Evolutionary conservation across 2,329 filamentous ascomycete species (phyloP), one percentile per base, ranked within the genome.

Genomic region (Xylariaceae sp.): DNA sequence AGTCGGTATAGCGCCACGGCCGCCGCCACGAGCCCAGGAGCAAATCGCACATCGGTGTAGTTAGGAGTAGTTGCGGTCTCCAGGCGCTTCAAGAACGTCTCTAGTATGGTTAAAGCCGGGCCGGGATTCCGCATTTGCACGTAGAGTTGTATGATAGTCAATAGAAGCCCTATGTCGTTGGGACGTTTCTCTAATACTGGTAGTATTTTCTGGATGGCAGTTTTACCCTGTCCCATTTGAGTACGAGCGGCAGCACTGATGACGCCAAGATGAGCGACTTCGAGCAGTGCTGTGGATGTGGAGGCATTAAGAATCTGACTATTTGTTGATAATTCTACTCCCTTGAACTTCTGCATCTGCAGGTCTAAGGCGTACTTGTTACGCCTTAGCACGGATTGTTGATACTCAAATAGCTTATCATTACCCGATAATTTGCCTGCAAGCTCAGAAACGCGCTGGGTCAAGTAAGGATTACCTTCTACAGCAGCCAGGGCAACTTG

Each of bases 121-220:
- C 84, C 87, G 24, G 85, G 81, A 69, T 94, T 92, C 43, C 87
- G 85, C 36, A 82, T 84, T 47, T 87, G 80, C 14, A 95, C 79
- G 69, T 96, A 92, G 40, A 96, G 82, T 72, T 97, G 92, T 8
- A 94, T 82, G 53, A 92, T 83, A 8, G 91, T 92, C 34, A 97
- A 79, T 21, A 91, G 77, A 3, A 97, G 80, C 1, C 93, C 94
- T 19, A 96, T 79, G 69, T 97, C 92, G 58, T 85, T 85, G 0
- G 92, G 91, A 26, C 91, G 82, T 69, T 86, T 88, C 66, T 91
- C 87, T 6, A 94, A 77, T 11, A 93, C 73, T 1, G 85, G 83
- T 3, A 91, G 75, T 23, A 96, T 84, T 31, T 84, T 79, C 69
- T 88, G 90, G 29, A 96, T 75, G 4, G 88, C 86, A 41, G 85